Evolutionary conservation across 148 eudicot genomes (phyloP).

Genomic region (Beta vulgaris): DNA sequence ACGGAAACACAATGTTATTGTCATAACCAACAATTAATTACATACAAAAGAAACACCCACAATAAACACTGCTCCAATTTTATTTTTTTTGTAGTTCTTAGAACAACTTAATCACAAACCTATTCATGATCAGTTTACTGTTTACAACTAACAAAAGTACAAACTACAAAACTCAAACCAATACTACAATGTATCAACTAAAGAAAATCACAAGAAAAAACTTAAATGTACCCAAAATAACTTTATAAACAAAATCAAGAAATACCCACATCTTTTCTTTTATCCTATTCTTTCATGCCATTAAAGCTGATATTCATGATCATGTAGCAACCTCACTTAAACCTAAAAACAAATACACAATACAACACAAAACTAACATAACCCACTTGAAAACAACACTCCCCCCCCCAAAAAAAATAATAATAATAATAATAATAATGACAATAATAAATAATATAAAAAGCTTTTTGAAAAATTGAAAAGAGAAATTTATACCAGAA

Average conservation of each 20-base stretch:
- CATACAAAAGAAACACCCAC: neutral
- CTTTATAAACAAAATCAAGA: neutral
- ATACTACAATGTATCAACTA: neutral
- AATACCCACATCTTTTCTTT: neutral
- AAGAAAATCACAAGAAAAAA: neutral
- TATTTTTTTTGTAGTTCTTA: neutral
- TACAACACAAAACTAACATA: neutral
- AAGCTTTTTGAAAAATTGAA: too few relatives aligned
- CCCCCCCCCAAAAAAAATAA: neutral
- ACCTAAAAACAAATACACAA: neutral
- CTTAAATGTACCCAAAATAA: neutral
- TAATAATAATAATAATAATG: too few relatives aligned
- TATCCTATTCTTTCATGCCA: neutral
- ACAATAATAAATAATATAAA: too few relatives aligned
- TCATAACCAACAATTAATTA: neutral
- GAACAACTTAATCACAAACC: neutral
- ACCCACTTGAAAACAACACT: neutral
- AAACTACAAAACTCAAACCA: neutral
- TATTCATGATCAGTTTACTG: neutral
- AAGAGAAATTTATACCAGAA: constrained; percentile 35
- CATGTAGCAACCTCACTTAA: neutral
- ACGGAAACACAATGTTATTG: neutral
- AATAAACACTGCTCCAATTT: neutral
- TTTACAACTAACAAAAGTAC: neutral
- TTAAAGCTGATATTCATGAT: neutral